Base-by-base conservation (phyloP, 73 alveolate species). In the Urostyla sp. region DNA sequence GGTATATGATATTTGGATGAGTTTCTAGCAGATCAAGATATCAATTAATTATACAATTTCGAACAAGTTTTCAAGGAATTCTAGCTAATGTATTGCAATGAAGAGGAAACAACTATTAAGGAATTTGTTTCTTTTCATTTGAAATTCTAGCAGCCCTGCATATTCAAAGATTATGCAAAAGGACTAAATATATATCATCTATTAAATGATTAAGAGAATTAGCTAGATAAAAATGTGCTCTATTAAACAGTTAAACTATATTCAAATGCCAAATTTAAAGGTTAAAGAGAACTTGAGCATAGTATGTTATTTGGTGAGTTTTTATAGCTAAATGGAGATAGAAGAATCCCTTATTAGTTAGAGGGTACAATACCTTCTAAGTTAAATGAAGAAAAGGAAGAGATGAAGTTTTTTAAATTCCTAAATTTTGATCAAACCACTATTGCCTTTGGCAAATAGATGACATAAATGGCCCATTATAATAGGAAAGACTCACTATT, bases 11-110 rank as follows among this genome's bases (percentile, higher is more conserved):
- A 21, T 2, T 20, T 59, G 34, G 6, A 24, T 4, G 76, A 59
- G 21, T 59, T 10, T 34, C 20, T 59, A 27, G 76, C 37, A 30
- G 76, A 59, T n/a, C n/a, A n/a, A n/a, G n/a, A n/a, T n/a, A n/a
- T n/a, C n/a, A n/a, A n/a, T n/a, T n/a, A n/a, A n/a, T n/a, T n/a
- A n/a, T n/a, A n/a, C n/a, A n/a, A n/a, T 59, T 59, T 28, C 21
- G 76, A 59, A 36, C 27, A 35, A 11, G 4, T 35, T 2, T 3
- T 52, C 4, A 55, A 59, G 37, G 23, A 36, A 13, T 6, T 7
- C 30, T 55, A 35, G 7, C 76, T 55, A 3, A 30, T 59, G 76
- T 8, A 11, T 10, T 18, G 32, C 15, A 36, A 11, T 2, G 15
- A 28, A 36, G 3, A 3, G 10, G 30, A 59, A 15, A 3, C 20